A percentile compares a stretch with the other conserved stretches of the same genome.
Conservation (phyloP, 1,284 basidiomycete genomes). For the Flammula alnicola region DNA sequence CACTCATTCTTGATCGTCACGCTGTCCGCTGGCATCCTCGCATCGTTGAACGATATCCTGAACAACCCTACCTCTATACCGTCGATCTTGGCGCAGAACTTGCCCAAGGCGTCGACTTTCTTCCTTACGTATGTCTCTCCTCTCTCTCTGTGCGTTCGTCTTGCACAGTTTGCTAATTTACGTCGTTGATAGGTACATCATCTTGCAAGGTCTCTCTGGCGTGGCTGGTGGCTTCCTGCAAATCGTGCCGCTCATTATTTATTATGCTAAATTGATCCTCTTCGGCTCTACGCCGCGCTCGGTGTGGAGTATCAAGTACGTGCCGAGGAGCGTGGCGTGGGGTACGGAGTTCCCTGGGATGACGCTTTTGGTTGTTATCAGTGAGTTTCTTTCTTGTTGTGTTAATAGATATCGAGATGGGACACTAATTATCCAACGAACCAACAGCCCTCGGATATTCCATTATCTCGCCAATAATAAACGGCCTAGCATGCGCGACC, state of each 20-base stretch:
- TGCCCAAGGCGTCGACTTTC: conserved; percentile 90
- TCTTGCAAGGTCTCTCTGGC: conserved; percentile 75
- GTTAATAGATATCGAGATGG: too few relatives aligned
- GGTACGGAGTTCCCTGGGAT: conserved; percentile 84
- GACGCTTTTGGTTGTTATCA: conserved; percentile 80
- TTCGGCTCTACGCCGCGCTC: conserved; percentile 91
- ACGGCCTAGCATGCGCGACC: conserved; percentile 83
- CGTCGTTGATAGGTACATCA: conserved; percentile 50
- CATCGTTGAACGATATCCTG: conserved; percentile 66
- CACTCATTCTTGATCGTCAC: conserved; percentile 92
- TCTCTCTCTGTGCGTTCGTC: conserved; percentile 14
- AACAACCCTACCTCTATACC: conserved; percentile 68
- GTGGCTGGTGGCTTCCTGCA: conserved; percentile 84
- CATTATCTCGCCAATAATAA: conserved; percentile 93
- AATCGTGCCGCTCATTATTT: conserved; percentile 75
- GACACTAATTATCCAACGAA: background rate
- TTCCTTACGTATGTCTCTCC: conserved; percentile 80
- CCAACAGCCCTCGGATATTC: conserved; percentile 74
- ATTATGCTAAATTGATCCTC: conserved; percentile 85
- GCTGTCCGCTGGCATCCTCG: conserved; percentile 79
- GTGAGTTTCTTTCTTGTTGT: conserved; percentile 46
- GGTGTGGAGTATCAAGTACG: conserved; percentile 80
- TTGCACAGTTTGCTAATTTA: background rate
- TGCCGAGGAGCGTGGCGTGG: conserved; percentile 72
- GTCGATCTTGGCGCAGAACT: conserved; percentile 68